Base-by-base conservation (phyloP, 2,329 filamentous ascomycete species). In the Trichoderma atroviride region DNA sequence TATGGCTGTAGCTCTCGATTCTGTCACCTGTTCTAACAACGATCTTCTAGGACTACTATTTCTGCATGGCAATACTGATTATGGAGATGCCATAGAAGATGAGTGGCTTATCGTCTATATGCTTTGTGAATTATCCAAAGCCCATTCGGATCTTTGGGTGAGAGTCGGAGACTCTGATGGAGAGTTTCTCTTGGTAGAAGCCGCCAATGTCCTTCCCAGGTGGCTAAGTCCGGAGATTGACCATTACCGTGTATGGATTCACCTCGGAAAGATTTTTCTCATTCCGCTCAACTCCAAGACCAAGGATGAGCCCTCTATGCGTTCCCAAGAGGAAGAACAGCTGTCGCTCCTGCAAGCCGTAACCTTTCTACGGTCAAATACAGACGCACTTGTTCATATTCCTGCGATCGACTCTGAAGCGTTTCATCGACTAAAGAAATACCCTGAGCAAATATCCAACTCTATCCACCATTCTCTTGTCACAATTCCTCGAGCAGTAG, bases 91-190 rank as follows among this genome's bases (percentile, higher is more conserved):
- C 0, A 90, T 98, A 4, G 95, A 97, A 76, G 96, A 99, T 75
- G 96, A 99, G 82, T 99, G 96, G 96, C 87, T 98, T 6, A 90
- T 98, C 70, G 94, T 98, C 24, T 97, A 94, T 80, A 82, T 98
- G 5, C 84, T 99, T 35, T 89, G 92, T 56, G 91, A 97, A 80
- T 82, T 98, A 74, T 94, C 91, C 74, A 91, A 86, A 74, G 84
- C 86, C 47, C 92, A 92, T 74, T 83, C 88, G 5, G 85, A 91
- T 70, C 83, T 94, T 9, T 99, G 95, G 94, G 87, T 94, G 58
- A 89, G 92, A 60, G 86, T 97, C 4, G 89, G 88, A 70, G 96
- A 99, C 78, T 91, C 89, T 60, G 96, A 98, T 80, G 96, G 96
- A 74, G 94, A 99, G 77, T 99, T 99, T 75, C 86, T 99, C 61